Base-by-base conservation (phyloP, 192 early-diverging fungal species). In the Umbelopsis isabellina region DNA sequence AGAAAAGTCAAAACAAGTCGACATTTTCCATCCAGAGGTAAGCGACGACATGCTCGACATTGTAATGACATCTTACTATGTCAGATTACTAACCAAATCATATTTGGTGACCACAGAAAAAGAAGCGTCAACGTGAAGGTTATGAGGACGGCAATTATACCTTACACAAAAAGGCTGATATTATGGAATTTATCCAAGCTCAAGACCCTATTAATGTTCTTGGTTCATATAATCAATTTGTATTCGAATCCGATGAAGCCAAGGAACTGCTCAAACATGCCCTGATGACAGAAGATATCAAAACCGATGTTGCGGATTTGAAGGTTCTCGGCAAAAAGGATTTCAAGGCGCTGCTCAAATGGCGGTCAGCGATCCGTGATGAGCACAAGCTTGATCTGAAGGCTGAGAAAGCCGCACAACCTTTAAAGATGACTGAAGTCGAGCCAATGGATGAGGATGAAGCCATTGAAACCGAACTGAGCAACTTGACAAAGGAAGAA, bases 61-160 rank as follows among this genome's bases (percentile, higher is more conserved):
- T 27, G 51, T 37, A 44, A 73, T 69, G 33, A 30, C 21, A 68
- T 58, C 67, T 22, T 72, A 52, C 44, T 6, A 23, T 44, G 12
- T 72, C 68, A 30, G 25, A 21, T 68, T 22, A 49, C 66, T 67
- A 9, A 67, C 66, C 66, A 46, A 30, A 0, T 8, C 12, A 13
- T 49, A 15, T 30, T 46, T 46, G 6, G 21, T 12, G 21, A 52
- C 7, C 1, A 52, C 25, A 69, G 75, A 96, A 97, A 85, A 87
- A 92, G 66, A 87, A 86, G 68, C 88, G 97, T 68, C 92, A 97
- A 52, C 87, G 97, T 78, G 94, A 95, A 72, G 97, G 97, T 77
- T 99, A 99, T 83, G 95, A 94, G 71, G 96, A 98, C 69, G 95
- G 95, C 53, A 92, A 98, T 74, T 95, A 95, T 80, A 95, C 91